Base-by-base conservation (phyloP, 306 rosid genomes). In the Vigna unguiculata region DNA sequence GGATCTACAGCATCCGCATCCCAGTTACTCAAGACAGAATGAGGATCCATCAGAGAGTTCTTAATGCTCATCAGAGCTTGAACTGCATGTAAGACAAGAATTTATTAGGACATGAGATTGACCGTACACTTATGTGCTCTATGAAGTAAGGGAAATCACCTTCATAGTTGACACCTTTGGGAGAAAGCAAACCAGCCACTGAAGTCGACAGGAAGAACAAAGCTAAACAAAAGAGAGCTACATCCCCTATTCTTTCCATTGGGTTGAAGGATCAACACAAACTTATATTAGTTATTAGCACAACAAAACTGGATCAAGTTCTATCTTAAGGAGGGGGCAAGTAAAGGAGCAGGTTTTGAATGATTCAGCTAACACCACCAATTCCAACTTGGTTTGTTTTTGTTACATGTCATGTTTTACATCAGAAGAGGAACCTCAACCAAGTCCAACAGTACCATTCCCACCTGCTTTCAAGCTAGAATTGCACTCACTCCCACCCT, bases 1-100 rank as follows among this genome's bases (percentile, higher is more conserved):
- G 99, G 99, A 87, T 96, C 99, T 52, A 96, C 99, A 60, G 97
- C 93, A 74, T 83, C 71, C 15, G 14, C 81, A 80, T 96, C 98
- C 99, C 99, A 96, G 63, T 75, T 91, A 70, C 43, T 41, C 52
- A 96, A 88, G 49, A 83, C 85, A 28, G 79, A 77, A 58, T 74
- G 87, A 78, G 98, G 97, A 72, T 93, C 99, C 73, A 59, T 60
- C 10, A 96, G 78, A 47, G 86, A 71, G 9, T 20, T 20, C 64
- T 76, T 93, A 54, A 96, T 86, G 32, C 72, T 69, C 80, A 88
- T 89, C 80, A 96, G 68, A 59, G 99, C 98, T 86, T 76, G 85
- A 58, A 96, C 99, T 96, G 76, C 74, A 85, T 59, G 38, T 24
- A 64, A 30, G 48, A 72, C 74, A 65, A 47, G 43, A 10, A 53